Evolutionary conservation across 257 asterid species (phyloP).

Genomic region (Thymus mandschuricus): DNA sequence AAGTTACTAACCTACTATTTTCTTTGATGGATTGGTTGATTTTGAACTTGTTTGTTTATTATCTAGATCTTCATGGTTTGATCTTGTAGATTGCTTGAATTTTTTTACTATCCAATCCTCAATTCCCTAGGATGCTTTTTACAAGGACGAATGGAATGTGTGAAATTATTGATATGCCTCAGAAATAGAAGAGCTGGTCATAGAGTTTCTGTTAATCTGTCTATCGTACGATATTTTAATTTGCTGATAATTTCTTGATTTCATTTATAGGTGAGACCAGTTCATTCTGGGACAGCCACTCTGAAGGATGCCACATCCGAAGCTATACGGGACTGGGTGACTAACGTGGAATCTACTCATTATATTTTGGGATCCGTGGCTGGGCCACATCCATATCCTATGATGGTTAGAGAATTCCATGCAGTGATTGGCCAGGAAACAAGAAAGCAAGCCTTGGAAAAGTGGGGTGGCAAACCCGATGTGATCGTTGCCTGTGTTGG

Average conservation of each 20-base stretch:
- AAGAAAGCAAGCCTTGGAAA: conserved; percentile 84
- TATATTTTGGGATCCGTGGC: conserved; percentile 95
- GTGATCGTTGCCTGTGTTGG: conserved; percentile 95
- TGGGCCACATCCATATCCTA: conserved; percentile 96
- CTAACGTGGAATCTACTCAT: conserved; percentile 91
- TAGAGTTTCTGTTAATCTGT: conserved; percentile 3
- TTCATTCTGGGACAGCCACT: conserved; percentile 95
- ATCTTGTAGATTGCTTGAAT: conserved; percentile 15
- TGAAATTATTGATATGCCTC: conserved; percentile 18
- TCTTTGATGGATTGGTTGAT: too few species aligned
- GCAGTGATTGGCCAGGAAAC: conserved; percentile 97
- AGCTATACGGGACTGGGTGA: conserved; percentile 96
- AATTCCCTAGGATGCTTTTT: conserved; percentile 11
- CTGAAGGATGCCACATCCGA: conserved; percentile 98
- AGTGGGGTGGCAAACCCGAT: conserved; percentile 91
- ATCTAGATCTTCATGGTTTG: neutral
- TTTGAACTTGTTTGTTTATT: too few species aligned
- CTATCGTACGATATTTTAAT: neutral
- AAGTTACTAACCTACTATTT: too few species aligned
- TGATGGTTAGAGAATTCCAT: conserved; percentile 96
- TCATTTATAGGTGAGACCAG: conserved; percentile 72
- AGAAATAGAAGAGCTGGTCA: neutral
- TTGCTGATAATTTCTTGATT: conserved; percentile 17
- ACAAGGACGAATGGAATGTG: conserved; percentile 4
- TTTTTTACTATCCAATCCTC: conserved; percentile 13